Percentiles rank a stretch among this genome's conserved stretches.
phyloP scores from a whole-genome alignment of 176 grass and related monocot genomes.

The Ananas comosus region DNA sequence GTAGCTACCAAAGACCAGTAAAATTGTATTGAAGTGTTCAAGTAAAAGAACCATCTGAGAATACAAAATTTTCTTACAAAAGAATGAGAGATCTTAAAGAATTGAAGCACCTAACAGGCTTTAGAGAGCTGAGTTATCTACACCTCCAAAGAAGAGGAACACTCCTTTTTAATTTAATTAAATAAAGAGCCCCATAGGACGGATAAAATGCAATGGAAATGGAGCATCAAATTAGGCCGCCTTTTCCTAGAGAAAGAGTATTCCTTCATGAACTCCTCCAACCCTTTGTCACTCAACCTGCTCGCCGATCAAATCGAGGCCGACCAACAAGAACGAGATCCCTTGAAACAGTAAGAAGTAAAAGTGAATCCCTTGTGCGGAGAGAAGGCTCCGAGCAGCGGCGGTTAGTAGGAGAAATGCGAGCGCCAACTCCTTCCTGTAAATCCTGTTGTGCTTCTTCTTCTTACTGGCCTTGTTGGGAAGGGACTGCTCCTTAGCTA shows the following conservation, averaged over 20 bases:
- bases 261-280: background rate
- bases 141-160: conserved; percentile 19
- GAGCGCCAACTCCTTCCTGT: conserved; percentile 83
- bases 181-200: background rate
- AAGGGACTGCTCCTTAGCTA: conserved; percentile 31
- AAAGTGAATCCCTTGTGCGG: conserved; percentile 97
- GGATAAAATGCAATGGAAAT: background rate
- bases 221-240: background rate
- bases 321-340: conserved; percentile 87
- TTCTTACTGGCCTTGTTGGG: conserved; percentile 26
- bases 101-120: conserved; percentile 22
- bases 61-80: conserved; percentile 53
- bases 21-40: conserved; percentile 16
- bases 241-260: background rate
- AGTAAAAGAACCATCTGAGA: conserved; percentile 13
- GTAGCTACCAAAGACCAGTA: background rate
- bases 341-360: conserved; percentile 99
- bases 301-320: conserved; percentile 96
- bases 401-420: conserved; percentile 78
- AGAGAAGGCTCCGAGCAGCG: conserved; percentile 74
- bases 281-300: conserved; percentile 51
- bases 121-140: conserved; percentile 29
- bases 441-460: conserved; percentile 98
- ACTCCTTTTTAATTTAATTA: background rate
- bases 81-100: conserved; percentile 28